These are phyloP conservation scores for Quercus dentata DNA, from an alignment of 306 rosid genomes.

Conservation along the genomic window DNA sequence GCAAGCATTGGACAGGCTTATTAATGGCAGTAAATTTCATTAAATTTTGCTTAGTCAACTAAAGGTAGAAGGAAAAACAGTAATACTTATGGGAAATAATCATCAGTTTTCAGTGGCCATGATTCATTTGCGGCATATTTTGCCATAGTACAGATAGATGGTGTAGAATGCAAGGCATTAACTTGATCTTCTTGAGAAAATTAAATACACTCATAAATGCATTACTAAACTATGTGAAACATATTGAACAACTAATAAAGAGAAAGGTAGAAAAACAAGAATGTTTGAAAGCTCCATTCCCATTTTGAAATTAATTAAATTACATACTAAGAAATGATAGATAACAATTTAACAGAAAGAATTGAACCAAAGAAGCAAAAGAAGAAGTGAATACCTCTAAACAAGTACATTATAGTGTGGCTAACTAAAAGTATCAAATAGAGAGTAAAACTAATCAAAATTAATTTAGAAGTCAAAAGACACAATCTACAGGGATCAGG, in stretches of 20 bases:
- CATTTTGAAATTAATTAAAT: background rate
- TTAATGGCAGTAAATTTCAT: too few species aligned
- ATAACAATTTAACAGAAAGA: too few species aligned
- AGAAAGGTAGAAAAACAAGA: background rate
- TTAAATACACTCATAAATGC: slow-evolving; percentile 1
- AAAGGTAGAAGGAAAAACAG: too few species aligned
- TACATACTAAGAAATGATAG: background rate
- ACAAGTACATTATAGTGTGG: background rate
- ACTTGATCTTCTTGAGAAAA: slow-evolving; percentile 73
- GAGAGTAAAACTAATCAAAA: background rate
- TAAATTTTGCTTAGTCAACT: too few species aligned
- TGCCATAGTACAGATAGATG: slow-evolving; percentile 72
- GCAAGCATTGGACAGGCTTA: too few species aligned
- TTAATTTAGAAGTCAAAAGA: background rate
- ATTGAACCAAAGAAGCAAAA: too few species aligned
- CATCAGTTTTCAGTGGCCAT: slow-evolving; percentile 85
- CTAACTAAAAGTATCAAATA: background rate
- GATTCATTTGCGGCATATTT: slow-evolving; percentile 69
- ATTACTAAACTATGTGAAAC: slow-evolving; percentile 4
- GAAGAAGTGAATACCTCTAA: too few species aligned
- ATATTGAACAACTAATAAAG: background rate
- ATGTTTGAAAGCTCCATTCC: background rate
- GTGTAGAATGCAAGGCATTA: slow-evolving; percentile 87
- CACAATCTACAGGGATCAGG: too few species aligned
- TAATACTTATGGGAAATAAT: slow-evolving; percentile 78